phyloP scores from a whole-genome alignment of 176 grass and related monocot genomes.

The Panicum miliaceum region DNA sequence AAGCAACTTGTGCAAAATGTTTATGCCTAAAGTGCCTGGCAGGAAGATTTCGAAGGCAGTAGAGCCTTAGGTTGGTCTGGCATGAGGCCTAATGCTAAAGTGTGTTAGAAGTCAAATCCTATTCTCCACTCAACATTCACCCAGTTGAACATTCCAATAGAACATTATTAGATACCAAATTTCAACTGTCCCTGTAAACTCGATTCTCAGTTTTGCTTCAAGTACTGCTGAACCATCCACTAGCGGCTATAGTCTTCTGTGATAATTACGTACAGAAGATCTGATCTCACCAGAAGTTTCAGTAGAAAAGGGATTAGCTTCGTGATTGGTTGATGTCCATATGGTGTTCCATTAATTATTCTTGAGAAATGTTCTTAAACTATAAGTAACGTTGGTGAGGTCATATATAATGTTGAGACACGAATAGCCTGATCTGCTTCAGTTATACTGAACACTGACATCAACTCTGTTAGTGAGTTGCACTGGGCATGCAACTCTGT shows the following conservation, averaged over 20 bases:
- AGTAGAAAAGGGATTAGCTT: slow-evolving; percentile 19
- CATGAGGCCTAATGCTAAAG: slow-evolving; percentile 11
- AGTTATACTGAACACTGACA: slow-evolving; percentile 14
- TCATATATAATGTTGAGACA: slow-evolving; percentile 24
- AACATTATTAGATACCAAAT: not conserved
- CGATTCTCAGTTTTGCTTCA: slow-evolving; percentile 18
- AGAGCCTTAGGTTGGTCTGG: slow-evolving; percentile 13
- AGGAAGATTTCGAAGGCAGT: slow-evolving; percentile 1
- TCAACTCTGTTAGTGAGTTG: not conserved
- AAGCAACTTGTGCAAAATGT: slow-evolving; percentile 19
- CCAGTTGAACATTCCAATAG: not conserved
- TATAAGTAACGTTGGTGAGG: not conserved
- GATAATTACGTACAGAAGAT: slow-evolving; percentile 15
- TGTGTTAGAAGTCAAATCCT: slow-evolving; percentile 22
- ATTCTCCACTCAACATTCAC: not conserved
- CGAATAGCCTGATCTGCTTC: slow-evolving; percentile 29
- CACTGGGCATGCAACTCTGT: not conserved
- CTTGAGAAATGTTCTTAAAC: slow-evolving; percentile 12
- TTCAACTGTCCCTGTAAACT: not conserved
- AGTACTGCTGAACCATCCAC: slow-evolving; percentile 18
- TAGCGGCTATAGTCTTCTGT: not conserved
- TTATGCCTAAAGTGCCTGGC: not conserved
- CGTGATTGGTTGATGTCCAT: not conserved
- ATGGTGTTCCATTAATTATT: not conserved
- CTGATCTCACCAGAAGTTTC: not conserved